Evolutionary conservation across 495 filamentous ascomycete genomes (phyloP), one percentile per base, ranked within the genome.

Genomic region (Neurospora sp.): DNA sequence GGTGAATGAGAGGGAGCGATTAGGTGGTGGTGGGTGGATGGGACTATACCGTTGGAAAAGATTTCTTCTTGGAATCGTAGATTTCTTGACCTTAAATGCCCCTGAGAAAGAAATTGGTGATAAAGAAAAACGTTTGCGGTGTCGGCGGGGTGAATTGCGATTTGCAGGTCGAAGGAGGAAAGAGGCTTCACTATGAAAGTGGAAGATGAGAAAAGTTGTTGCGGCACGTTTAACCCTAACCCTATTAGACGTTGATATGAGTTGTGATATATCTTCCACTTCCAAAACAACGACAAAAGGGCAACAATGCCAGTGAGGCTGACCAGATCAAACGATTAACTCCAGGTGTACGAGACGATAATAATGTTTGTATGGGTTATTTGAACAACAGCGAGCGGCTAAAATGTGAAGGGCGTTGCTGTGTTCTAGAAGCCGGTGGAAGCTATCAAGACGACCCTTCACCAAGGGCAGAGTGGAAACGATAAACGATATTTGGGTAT

Each of bases 211-310:
- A 72, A 69, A 70, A 73, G 62, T 73, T 70, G 5, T 18, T 18
- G 12, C 8, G 8, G 38, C 40, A 39, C 3, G 1, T 18, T 11
- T 7, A 71, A 74, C 73, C 73, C 73, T 71, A 74, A 74, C 73
- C 73, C 73, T 74, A 0, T 7, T 7, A 1, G 31, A 14, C 4
- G 5, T 10, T 69, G 42, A 37, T 39, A 9, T 23, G 27, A 39
- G 0, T 59, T 6, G 12, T 20, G 12, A 35, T 40, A 2, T 7
- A 7, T 35, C 54, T 66, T 35, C 54, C 27, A 1, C 12, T 1
- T 2, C 0, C 20, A 23, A 27, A 59, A 27, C 11, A 3, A 59
- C 1, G 23, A 27, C 48, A 14, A 27, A 27, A 27, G 3, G 23
- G 11, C 2, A 35, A 8, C 12, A 37, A 31, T 35, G 23, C 3